Evolutionary conservation across 768 basidiomycete species (phyloP).

Genomic region (Rhizopogon rudus): DNA sequence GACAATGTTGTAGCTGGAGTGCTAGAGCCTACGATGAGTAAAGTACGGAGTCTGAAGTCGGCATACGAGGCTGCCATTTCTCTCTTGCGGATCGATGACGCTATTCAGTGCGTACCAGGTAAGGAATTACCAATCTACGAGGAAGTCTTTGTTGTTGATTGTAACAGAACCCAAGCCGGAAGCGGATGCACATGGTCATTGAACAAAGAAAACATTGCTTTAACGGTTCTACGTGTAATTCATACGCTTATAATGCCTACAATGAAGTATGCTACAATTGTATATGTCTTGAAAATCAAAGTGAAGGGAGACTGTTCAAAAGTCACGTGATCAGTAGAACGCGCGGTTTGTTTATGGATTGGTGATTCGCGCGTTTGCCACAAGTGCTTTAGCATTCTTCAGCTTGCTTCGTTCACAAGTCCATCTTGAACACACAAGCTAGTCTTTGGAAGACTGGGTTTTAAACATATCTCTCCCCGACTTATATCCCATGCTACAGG

Average conservation of each 20-base stretch:
- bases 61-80: conserved; percentile 97
- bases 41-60: conserved; percentile 94
- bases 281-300: background rate
- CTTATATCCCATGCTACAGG: conserved; percentile 28
- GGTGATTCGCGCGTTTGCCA: conserved; percentile 8
- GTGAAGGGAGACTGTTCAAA: background rate
- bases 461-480: conserved; percentile 12
- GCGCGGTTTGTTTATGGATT: conserved; percentile 16
- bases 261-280: conserved; percentile 4
- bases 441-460: background rate
- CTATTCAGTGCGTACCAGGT: conserved; percentile 90
- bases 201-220: conserved; percentile 13
- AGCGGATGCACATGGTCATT: conserved; percentile 74
- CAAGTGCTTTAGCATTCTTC: background rate
- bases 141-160: conserved; percentile 12
- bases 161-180: conserved; percentile 65
- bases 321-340: conserved; percentile 25
- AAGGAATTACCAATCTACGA: conserved; percentile 23
- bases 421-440: conserved; percentile 5
- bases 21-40: conserved; percentile 94
- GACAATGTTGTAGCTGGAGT: conserved; percentile 94
- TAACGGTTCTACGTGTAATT: conserved; percentile 10
- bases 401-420: conserved; percentile 12
- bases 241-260: conserved; percentile 4
- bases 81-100: conserved; percentile 91